Percentiles rank a stretch among this genome's conserved stretches.
Evolutionary conservation across 257 asterid genomes (phyloP).

Genomic region (Solanum medicagineum): DNA sequence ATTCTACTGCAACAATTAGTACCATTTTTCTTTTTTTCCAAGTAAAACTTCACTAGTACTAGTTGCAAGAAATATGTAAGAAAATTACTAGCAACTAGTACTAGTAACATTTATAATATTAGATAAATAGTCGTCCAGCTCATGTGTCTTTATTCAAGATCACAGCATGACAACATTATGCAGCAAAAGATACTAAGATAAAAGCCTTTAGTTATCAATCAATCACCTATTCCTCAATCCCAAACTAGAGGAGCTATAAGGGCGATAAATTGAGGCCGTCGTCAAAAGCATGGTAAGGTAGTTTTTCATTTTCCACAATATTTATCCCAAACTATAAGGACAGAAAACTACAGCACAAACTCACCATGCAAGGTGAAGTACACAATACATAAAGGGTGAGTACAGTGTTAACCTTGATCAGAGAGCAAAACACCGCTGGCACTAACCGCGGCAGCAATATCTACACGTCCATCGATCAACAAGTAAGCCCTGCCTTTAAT

Average conservation of each 20-base stretch:
- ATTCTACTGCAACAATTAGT: not conserved
- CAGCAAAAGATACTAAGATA: not conserved
- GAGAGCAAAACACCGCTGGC: constrained; percentile 92
- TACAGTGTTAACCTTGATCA: constrained; percentile 56
- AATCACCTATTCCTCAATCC: not conserved
- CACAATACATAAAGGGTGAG: not conserved
- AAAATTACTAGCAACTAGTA: not conserved
- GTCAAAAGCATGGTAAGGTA: not conserved
- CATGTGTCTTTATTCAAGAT: not conserved
- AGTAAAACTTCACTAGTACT: not conserved
- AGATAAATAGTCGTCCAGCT: not conserved
- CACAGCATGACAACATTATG: not conserved
- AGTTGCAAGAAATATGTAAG: not conserved
- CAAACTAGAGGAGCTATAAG: not conserved
- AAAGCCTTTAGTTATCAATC: not conserved
- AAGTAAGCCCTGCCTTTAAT: constrained; percentile 71
- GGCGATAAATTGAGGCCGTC: not conserved
- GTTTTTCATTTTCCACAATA: not conserved
- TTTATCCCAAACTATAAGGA: not conserved
- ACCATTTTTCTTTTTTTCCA: not conserved
- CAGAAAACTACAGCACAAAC: not conserved
- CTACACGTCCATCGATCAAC: constrained; percentile 82
- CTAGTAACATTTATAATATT: not conserved
- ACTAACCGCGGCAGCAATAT: constrained; percentile 72
- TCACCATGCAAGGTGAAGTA: not conserved